Base-by-base conservation (phyloP, 805 yeast genomes). In the Saturnispora kantuleensis region DNA sequence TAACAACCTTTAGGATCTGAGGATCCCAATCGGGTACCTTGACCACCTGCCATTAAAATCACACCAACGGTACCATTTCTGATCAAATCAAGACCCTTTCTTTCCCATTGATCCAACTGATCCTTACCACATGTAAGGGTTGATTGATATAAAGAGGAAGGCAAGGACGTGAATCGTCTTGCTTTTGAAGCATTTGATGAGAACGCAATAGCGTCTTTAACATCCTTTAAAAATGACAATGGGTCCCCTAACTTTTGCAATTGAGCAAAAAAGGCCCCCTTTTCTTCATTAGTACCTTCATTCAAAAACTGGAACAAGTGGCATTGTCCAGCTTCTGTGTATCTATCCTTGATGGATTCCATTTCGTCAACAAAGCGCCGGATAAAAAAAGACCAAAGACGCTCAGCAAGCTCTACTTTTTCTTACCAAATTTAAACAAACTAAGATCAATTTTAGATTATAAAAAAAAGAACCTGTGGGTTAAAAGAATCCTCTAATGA, bases 1-100 rank as follows among this genome's bases (percentile, higher is more conserved):
- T 77, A 93, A 64, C 97, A 90, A 1, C 99, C 99, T 64, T 93
- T 93, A 32, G 99, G 99, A 21, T 69, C 77, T 4, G 79, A 67
- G 1, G 96, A 87, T 1, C 98, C 98, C 44, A 93, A 70, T 50
- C 99, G 73, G 7, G 97, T 84, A 30, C 99, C 99, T 64, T 93
- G 98, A 41, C 99, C 99, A 46, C 99, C 99, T 10, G 99, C 97
- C 84, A 93, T 82, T 42, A 93, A 69, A 36, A 93, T 70, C 5
- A 93, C 90, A 31, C 87, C 98, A 18, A 90, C 97, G 56, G 83
- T 76, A 51, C 81, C 81, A 11, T 68, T 62, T 13, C 75, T 62
- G 44, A 93, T 81, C 29, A 90, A 84, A 21, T 76, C 67, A 13
- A 81, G 62, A 11, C 98, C 99, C 11, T 54, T 36, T 4, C 49